These are phyloP conservation scores for Endothia cerciana DNA, from an alignment of 2,329 filamentous ascomycete species.

Conservation along the genomic window DNA sequence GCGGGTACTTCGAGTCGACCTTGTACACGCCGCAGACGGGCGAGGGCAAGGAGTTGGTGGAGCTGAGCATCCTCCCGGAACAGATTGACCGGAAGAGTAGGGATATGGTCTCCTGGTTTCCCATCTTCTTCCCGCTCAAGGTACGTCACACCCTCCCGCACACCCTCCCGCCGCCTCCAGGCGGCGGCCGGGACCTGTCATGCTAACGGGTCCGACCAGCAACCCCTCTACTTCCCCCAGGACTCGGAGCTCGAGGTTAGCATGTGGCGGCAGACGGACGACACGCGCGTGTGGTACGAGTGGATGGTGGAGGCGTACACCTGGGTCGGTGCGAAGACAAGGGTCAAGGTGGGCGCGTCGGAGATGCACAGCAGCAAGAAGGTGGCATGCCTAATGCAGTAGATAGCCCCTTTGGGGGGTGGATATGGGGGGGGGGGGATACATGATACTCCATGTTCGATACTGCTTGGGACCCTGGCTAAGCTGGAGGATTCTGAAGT, in stretches of 20 bases:
- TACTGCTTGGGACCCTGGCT: constrained; percentile 22
- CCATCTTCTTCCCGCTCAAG: constrained; percentile 96
- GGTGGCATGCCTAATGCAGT: constrained; percentile 71
- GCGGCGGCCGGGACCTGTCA: background rate
- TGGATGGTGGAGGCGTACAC: constrained; percentile 90
- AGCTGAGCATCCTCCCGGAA: constrained; percentile 90
- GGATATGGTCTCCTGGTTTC: constrained; percentile 99
- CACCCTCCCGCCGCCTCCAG: background rate
- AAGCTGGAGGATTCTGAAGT: constrained; percentile 19
- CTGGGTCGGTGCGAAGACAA: constrained; percentile 61
- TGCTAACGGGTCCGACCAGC: constrained; percentile 51
- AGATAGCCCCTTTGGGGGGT: constrained; percentile 29
- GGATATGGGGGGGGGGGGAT: background rate
- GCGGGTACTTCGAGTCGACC: constrained; percentile 96
- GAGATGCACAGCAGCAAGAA: constrained; percentile 71
- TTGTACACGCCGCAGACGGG: constrained; percentile 67
- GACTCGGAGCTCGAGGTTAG: constrained; percentile 84
- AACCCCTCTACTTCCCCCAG: constrained; percentile 82
- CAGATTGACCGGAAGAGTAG: constrained; percentile 91
- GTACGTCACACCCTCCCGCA: constrained; percentile 55
- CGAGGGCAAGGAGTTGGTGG: constrained; percentile 60
- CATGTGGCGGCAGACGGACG: constrained; percentile 96
- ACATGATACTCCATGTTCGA: background rate
- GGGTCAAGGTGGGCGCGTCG: constrained; percentile 68
- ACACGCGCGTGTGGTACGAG: constrained; percentile 97